phyloP scores from a whole-genome alignment of 192 early-diverging fungal species.

The Dimargaris cristalligena region DNA sequence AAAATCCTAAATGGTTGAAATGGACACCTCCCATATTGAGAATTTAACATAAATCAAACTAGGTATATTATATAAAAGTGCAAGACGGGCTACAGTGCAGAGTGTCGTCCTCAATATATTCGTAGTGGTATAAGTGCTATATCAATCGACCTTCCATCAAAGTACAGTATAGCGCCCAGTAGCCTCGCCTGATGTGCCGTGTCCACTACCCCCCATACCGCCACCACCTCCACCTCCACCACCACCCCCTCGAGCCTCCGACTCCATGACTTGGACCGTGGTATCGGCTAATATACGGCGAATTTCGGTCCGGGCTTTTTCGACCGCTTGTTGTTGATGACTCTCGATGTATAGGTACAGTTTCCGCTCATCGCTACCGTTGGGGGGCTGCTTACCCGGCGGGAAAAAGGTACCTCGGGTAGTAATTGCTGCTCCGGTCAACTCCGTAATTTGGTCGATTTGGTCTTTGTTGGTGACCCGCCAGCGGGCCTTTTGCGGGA shows the following conservation, averaged over 20 bases:
- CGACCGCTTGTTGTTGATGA: conserved; percentile 73
- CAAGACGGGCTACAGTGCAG: too few relatives aligned
- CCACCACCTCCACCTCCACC: conserved; percentile 25
- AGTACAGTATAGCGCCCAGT: neutral
- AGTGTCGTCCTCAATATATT: too few relatives aligned
- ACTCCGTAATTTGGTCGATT: conserved; percentile 82
- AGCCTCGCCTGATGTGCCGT: neutral
- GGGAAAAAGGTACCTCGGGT: conserved; percentile 80
- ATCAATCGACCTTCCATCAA: too few relatives aligned
- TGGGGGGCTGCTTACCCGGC: conserved; percentile 59
- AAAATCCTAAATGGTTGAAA: too few relatives aligned
- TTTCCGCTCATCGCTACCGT: conserved; percentile 60
- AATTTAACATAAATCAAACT: too few relatives aligned
- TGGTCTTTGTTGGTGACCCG: conserved; percentile 91
- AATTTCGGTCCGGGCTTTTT: conserved; percentile 87
- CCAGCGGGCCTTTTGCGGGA: conserved; percentile 86
- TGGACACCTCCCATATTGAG: too few relatives aligned
- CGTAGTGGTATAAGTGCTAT: too few relatives aligned
- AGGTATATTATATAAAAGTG: too few relatives aligned
- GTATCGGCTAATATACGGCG: conserved; percentile 80
- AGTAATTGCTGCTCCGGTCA: conserved; percentile 89
- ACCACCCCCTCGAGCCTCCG: conserved; percentile 34
- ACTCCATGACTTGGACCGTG: conserved; percentile 54
- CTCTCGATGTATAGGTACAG: conserved; percentile 91
- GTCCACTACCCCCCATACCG: too few relatives aligned